Evolutionary conservation across 148 eudicot genomes (phyloP), one percentile per base, ranked within the genome.

Genomic region (Vaccinium macrocarpon): DNA sequence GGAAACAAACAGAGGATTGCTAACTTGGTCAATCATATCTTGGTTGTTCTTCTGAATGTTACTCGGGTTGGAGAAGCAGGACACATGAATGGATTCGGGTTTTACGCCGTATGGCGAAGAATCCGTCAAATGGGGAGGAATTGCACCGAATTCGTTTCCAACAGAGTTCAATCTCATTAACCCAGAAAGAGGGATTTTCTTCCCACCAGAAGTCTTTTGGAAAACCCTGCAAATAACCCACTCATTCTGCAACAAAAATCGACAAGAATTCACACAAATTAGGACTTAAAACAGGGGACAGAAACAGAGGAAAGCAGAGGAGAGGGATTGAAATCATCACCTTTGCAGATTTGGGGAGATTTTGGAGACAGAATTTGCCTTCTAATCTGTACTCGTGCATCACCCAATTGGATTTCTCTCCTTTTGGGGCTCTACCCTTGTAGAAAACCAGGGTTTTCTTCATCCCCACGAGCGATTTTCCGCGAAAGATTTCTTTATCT

Each of bases 361-460:
- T 87, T 46, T 70, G 81, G 42, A 82, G 88, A n/a, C 88, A 87
- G 71, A 18, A 52, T 73, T 91, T 91, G 61, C 98, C 96, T 18
- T 96, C 96, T 18, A 94, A 81, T 74, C 99, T 85, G 46, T 89
- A 96, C 77, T 96, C 99, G 86, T 96, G 99, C 99, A 96, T 94
- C 16, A 96, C 98, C 98, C 98, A 96, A 51, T 93, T 90, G n/a
- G 95, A 89, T 83, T 94, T 94, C 73, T 90, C 92, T 2, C 98
- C 98, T 82, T 86, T 92, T 1, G 98, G 98, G 80, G 98, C 98
- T 52, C 98, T 89, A 5, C 98, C 98, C 23, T 81, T 88, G 88
- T 95, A 94, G 84, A 94, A 96, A 72, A 96, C 99, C 81, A 96
- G 79, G 21, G 99, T 96, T 83, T 96, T 96, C 89, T 96, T 96